Conservation (phyloP, 2,329 filamentous ascomycete species). For the Xylariaceae sp. region DNA sequence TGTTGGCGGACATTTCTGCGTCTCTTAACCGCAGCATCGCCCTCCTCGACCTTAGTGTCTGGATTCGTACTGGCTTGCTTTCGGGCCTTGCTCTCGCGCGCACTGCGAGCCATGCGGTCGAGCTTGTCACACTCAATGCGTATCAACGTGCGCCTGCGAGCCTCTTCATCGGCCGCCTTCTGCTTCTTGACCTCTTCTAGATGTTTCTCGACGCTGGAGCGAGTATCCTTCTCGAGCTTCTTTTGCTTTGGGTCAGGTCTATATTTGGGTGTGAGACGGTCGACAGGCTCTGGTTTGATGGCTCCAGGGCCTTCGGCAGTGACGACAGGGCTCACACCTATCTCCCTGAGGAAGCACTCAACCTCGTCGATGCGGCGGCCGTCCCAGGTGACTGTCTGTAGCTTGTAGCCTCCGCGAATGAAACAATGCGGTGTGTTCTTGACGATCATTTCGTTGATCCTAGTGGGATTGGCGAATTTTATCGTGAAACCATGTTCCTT, state of each 20-base stretch:
- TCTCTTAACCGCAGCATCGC: too few species aligned
- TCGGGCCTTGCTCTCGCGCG: background rate
- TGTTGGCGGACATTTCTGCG: too few species aligned
- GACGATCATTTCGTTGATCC: conserved; percentile 13
- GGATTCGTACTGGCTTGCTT: background rate
- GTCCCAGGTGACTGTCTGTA: conserved; percentile 12
- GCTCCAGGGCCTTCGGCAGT: background rate
- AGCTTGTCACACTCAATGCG: conserved; percentile 19
- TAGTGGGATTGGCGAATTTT: background rate
- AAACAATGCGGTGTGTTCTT: conserved; percentile 21
- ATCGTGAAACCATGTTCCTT: conserved; percentile 8
- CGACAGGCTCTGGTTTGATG: background rate
- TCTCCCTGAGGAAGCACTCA: conserved; percentile 9
- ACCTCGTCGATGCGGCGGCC: conserved; percentile 19
- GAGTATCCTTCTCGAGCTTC: background rate
- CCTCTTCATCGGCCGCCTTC: conserved; percentile 11
- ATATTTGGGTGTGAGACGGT: background rate
- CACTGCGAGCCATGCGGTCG: background rate
- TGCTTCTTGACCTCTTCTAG: conserved; percentile 6
- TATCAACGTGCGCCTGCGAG: conserved; percentile 7
- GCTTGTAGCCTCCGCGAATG: conserved; percentile 21
- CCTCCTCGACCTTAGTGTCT: too few species aligned
- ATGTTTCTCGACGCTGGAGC: background rate
- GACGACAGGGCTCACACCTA: conserved; percentile 5
- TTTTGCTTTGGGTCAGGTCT: background rate